Conservation (phyloP, 2,329 filamentous ascomycete species). For the Cordyceps cateniannulata region DNA sequence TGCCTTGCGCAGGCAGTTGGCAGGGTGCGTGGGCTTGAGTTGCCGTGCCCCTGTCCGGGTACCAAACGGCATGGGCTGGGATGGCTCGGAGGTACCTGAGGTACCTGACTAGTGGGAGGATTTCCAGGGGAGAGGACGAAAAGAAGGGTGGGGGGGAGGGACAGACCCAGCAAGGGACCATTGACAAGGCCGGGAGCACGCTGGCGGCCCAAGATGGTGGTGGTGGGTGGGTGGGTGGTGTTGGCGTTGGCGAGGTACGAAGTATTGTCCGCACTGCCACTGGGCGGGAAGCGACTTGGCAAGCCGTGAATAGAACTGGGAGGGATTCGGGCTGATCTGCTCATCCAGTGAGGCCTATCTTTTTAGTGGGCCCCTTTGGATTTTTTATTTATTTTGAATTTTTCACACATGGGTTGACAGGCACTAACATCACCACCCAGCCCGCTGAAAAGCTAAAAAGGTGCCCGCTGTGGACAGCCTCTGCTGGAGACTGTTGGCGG, state of each 20-base stretch:
- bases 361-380: neutral
- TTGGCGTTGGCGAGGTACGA: neutral
- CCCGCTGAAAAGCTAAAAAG: neutral
- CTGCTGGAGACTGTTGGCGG: neutral
- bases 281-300: neutral
- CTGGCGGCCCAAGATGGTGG: neutral
- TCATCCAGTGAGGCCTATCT: neutral
- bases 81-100: neutral
- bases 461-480: neutral
- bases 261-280: neutral
- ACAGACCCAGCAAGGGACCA: neutral
- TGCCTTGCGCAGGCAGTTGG: neutral
- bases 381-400: neutral
- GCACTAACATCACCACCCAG: neutral
- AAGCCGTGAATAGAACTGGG: neutral
- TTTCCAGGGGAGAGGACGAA: neutral
- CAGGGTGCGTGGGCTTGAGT: neutral
- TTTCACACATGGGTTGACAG: neutral
- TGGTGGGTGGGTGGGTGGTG: too few species aligned
- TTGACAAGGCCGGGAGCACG: neutral
- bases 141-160: neutral
- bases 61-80: neutral
- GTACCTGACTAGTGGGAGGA: constrained; percentile 5
- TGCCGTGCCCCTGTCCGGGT: neutral
- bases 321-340: neutral